Percentiles rank a stretch among this genome's conserved stretches.
These are phyloP conservation scores for Xylaria castorea DNA, from an alignment of 495 filamentous ascomycete genomes.

Conservation along the genomic window DNA sequence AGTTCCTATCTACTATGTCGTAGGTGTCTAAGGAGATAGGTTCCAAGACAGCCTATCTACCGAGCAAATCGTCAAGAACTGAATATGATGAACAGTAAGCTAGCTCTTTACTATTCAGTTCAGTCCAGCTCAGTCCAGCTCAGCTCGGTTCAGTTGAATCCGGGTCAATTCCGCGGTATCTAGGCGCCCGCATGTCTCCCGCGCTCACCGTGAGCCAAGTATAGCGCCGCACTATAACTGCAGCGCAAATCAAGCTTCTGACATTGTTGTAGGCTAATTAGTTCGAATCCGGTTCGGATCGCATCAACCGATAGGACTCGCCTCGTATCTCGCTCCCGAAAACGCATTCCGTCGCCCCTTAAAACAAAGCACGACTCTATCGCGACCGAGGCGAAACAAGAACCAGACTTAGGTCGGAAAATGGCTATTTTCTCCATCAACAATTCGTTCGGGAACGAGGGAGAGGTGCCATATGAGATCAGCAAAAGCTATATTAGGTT, in stretches of 20 bases:
- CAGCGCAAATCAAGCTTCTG: background rate
- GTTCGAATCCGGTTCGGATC: background rate
- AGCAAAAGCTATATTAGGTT: conserved; percentile 9
- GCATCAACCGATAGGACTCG: background rate
- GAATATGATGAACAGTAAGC: conserved; percentile 3
- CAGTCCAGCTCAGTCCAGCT: background rate
- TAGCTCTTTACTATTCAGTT: background rate
- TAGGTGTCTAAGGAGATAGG: background rate
- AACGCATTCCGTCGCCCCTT: conserved; percentile 3
- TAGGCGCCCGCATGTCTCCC: background rate
- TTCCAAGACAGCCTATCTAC: background rate
- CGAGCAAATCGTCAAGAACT: background rate
- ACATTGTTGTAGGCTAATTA: background rate
- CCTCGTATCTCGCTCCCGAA: conserved; percentile 1
- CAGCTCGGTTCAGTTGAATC: background rate
- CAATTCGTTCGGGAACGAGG: background rate
- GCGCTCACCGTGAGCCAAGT: background rate
- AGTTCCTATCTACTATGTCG: background rate
- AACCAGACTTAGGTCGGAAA: background rate
- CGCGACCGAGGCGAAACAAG: conserved; percentile 6
- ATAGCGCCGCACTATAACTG: background rate
- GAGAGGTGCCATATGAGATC: background rate
- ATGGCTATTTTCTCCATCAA: background rate
- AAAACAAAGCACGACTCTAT: conserved; percentile 1
- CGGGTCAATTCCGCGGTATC: background rate